phyloP scores from a whole-genome alignment of 2,329 filamentous ascomycete species.

The Proliferodiscus dingleyae region DNA sequence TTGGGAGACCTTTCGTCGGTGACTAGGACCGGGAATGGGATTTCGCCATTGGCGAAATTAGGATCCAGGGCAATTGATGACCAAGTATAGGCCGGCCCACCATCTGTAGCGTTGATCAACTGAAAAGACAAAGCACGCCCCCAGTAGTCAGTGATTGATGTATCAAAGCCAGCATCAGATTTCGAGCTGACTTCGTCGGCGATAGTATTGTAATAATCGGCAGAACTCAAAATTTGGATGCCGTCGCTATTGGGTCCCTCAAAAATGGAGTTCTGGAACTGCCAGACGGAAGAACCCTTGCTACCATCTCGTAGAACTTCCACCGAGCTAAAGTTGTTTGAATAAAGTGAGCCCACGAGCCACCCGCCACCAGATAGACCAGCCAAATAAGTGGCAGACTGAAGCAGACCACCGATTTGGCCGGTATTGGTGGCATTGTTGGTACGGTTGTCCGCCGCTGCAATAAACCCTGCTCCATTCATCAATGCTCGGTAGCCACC shows the following conservation, averaged over 20 bases:
- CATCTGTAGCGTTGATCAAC: constrained; percentile 69
- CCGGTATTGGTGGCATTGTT: constrained; percentile 54
- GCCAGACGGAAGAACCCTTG: constrained; percentile 48
- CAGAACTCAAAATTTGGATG: constrained; percentile 49
- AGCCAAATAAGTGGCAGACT: constrained; percentile 74
- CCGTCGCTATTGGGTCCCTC: constrained; percentile 48
- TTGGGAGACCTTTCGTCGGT: constrained; percentile 62
- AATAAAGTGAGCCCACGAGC: constrained; percentile 75
- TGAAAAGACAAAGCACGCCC: constrained; percentile 82
- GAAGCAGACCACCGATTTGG: constrained; percentile 74
- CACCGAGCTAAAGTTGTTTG: constrained; percentile 73
- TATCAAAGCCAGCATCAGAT: constrained; percentile 57
- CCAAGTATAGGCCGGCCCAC: constrained; percentile 74
- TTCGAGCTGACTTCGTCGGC: constrained; percentile 56
- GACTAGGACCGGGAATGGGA: constrained; percentile 70
- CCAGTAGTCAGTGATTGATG: constrained; percentile 84
- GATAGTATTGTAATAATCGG: constrained; percentile 60
- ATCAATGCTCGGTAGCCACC: constrained; percentile 84
- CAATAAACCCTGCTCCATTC: constrained; percentile 74
- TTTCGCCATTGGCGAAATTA: constrained; percentile 57
- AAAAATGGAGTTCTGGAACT: constrained; percentile 58
- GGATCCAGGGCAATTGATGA: constrained; percentile 66
- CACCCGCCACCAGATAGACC: constrained; percentile 80
- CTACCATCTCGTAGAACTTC: constrained; percentile 46
- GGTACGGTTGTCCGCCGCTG: constrained; percentile 74